A percentile compares a stretch with the other conserved stretches of the same genome.
phyloP scores from a whole-genome alignment of 176 grass and related monocot species.

The Coix lacrymajobi region DNA sequence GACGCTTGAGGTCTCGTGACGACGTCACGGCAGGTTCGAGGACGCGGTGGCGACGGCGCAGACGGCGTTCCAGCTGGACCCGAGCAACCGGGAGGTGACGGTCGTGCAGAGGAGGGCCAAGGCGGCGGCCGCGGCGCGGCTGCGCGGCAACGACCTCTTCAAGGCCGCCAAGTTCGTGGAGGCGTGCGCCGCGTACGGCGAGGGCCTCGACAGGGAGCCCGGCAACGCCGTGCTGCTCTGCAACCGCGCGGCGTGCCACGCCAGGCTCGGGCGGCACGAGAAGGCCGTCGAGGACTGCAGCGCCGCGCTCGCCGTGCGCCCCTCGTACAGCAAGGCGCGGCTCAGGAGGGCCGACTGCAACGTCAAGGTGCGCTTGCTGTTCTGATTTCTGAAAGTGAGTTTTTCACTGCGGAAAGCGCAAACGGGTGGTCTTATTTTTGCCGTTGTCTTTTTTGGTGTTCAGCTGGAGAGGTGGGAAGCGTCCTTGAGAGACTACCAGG shows the following conservation, averaged over 20 bases:
- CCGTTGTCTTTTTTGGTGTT: background rate
- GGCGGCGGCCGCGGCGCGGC: conserved; percentile 55
- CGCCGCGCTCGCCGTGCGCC: conserved; percentile 59
- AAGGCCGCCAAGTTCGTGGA: conserved; percentile 64
- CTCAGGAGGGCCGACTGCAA: conserved; percentile 87
- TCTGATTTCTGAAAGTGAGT: too few relatives aligned
- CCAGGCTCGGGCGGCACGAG: conserved; percentile 67
- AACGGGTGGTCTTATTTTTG: background rate
- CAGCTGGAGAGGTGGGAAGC: conserved; percentile 96
- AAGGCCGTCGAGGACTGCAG: conserved; percentile 91
- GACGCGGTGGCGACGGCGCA: conserved; percentile 57
- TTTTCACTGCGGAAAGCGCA: background rate
- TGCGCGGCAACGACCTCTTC: conserved; percentile 88
- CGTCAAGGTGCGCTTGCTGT: conserved; percentile 72
- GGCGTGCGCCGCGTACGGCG: conserved; percentile 70
- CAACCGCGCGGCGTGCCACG: conserved; percentile 82
- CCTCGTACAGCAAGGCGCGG: conserved; percentile 83
- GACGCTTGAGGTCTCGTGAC: background rate
- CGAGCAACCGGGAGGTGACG: conserved; percentile 60
- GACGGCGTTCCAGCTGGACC: conserved; percentile 76
- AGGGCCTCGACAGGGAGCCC: conserved; percentile 59
- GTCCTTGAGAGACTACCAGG: conserved; percentile 73
- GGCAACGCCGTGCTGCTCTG: conserved; percentile 75
- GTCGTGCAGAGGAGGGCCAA: conserved; percentile 41
- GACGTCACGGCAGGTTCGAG: conserved; percentile 53